Base-by-base conservation (phyloP, 164 flowering plant genomes). In the Stephania japonica region DNA sequence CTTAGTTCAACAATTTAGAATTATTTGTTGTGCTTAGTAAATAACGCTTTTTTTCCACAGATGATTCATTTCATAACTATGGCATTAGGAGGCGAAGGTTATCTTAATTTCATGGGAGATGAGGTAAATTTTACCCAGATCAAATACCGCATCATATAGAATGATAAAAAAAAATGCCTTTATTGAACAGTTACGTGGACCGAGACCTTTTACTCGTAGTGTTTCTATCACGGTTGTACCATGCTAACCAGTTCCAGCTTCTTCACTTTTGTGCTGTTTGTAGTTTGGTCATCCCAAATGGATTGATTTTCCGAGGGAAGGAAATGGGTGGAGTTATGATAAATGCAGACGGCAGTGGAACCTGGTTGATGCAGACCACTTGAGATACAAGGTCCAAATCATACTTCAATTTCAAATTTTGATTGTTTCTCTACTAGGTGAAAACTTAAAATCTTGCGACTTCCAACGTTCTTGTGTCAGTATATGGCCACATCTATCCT, bases 211-310 rank as follows among this genome's bases (percentile, higher is more conserved):
- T n/a, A 9, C 10, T 68, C 24, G 6, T 27, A 8, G 13, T 71
- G 8, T n/a, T 71, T 41, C n/a, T n/a, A n/a, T n/a, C n/a, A n/a
- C n/a, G 12, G 24, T 43, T 43, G 8, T 23, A 11, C 70, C 3
- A 44, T 42, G 25, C 21, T 21, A n/a, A 49, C 25, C 50, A 69
- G 74, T 42, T 67, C 44, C 70, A 59, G 56, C 42, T 73, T 68
- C 32, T 66, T 71, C 27, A n/a, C 42, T 73, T 6, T 25, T 76
- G 38, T 75, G 72, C 38, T 78, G 68, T 69, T 75, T 79, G n/a
- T 78, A 91, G 99, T 95, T 93, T 85, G 99, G 99, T 50, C 97
- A 95, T 84, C 98, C 99, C 65, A 98, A 95, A 62, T 95, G 99
- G 99, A 89, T 95, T 59, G 99, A 95, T 82, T 95, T 95, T 78